Conservation (phyloP, 2,329 filamentous ascomycete species). For the Colletotrichum liaoningense region DNA sequence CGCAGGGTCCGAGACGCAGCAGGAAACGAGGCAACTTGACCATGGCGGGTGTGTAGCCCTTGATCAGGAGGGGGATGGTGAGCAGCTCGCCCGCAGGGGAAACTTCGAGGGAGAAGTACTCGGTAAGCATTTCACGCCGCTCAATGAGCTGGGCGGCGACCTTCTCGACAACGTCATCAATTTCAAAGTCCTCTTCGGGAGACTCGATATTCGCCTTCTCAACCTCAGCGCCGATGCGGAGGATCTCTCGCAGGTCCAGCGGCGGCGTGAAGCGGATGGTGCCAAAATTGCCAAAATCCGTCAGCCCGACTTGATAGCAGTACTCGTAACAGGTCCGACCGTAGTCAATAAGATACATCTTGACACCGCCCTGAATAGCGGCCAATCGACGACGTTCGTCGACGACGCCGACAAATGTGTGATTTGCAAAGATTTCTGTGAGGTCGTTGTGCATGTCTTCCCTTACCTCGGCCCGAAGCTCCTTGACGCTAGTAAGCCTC, state of each 20-base stretch:
- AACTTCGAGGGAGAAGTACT: conserved; percentile 92
- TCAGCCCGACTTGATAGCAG: conserved; percentile 95
- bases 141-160: conserved; percentile 78
- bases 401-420: conserved; percentile 94
- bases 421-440: conserved; percentile 86
- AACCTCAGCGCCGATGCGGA: conserved; percentile 78
- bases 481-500: conserved; percentile 85
- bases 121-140: conserved; percentile 85
- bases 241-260: conserved; percentile 75
- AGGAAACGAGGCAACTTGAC: conserved; percentile 91
- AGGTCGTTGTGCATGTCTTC: conserved; percentile 85
- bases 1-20: conserved; percentile 86
- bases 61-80: conserved; percentile 85
- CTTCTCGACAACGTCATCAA: conserved; percentile 72
- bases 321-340: conserved; percentile 88
- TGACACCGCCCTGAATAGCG: conserved; percentile 93
- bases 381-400: conserved; percentile 88
- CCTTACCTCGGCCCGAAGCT: conserved; percentile 83
- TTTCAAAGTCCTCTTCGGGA: conserved; percentile 70
- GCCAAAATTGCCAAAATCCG: conserved; percentile 96
- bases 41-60: conserved; percentile 87
- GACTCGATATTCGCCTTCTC: conserved; percentile 65
- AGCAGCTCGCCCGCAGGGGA: conserved; percentile 81
- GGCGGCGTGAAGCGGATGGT: conserved; percentile 82
- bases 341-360: conserved; percentile 93